These are phyloP conservation scores for Parietaria judaica DNA, from an alignment of 306 rosid species.

Conservation along the genomic window DNA sequence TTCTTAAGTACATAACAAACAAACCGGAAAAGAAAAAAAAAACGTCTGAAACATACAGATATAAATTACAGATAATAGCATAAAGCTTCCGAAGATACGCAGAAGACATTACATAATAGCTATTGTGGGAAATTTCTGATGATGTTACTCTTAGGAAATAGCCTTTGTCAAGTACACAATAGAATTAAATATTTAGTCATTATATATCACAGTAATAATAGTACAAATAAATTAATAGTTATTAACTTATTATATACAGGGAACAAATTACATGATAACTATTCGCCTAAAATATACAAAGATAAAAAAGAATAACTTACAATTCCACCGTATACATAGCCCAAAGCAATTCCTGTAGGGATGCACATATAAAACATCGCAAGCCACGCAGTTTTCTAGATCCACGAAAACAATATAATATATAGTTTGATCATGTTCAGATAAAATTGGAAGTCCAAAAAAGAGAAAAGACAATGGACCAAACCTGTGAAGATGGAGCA, in stretches of 20 bases:
- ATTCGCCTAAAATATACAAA: background rate
- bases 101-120: no score
- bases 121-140: no score
- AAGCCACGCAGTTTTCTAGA: conserved; percentile 94
- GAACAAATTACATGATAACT: background rate
- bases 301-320: conserved; percentile 41
- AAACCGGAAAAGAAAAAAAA: no score
- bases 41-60: no score
- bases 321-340: conserved; percentile 88
- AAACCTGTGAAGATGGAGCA: conserved; percentile 79
- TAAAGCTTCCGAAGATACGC: no score
- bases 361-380: conserved; percentile 92
- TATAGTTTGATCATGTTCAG: conserved; percentile 16
- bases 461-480: conserved; percentile 11
- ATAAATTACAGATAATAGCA: no score
- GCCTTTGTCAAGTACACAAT: no score
- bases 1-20: no score
- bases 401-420: conserved; percentile 18
- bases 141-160: no score
- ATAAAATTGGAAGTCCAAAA: conserved; percentile 1
- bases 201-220: no score
- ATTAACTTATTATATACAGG: background rate
- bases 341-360: conserved; percentile 88
- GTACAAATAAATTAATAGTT: no score
- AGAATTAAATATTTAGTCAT: no score